Evolutionary conservation across 768 basidiomycete genomes (phyloP), one percentile per base, ranked within the genome.

Genomic region (Candolleomyces eurysporus): DNA sequence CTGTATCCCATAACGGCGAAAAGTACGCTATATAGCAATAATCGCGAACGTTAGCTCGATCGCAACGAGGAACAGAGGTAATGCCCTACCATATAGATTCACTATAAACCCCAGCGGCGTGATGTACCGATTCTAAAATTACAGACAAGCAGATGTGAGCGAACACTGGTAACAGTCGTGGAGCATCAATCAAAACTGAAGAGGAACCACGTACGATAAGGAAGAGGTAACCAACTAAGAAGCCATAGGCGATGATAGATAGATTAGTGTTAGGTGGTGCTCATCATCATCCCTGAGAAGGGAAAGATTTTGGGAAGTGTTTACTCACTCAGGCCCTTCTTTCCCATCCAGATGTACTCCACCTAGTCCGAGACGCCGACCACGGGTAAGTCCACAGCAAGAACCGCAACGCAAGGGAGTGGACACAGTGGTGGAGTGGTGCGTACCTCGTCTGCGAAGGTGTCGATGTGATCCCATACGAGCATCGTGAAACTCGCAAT

Each of bases 81-180:
- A 32, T 16, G 8, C 5, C 14, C 3, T 66, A 78, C 79, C 83
- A 59, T 73, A 79, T 13, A 87, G 66, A 61, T 87, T 86, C 49
- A 87, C 68, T 17, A 87, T 79, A 66, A 89, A 88, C 0, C 83
- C 84, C 2, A 88, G 71, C 0, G 86, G 86, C 0, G 83, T 86
- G 19, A 88, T 71, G 65, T 89, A 89, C 26, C 87, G 82, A 65
- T 88, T 88, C 86, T 88, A 17, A 39, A 13, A 19, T 21, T 14
- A 31, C 21, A 22, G 31, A 32, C 14, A 5, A 50, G 5, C 21
- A 14, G 26, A 14, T 6, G 26, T 50, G 26, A 21, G 11, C 13
- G 19, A 30, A 30, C 26, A 26, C 26, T 26, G 26, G 26, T 26
- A 26, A 26, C 26, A 26, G 26, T 26, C 26, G 26, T 26, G 26